Conservation (phyloP, 73 alveolate genomes). For the Effrenium voratum region DNA sequence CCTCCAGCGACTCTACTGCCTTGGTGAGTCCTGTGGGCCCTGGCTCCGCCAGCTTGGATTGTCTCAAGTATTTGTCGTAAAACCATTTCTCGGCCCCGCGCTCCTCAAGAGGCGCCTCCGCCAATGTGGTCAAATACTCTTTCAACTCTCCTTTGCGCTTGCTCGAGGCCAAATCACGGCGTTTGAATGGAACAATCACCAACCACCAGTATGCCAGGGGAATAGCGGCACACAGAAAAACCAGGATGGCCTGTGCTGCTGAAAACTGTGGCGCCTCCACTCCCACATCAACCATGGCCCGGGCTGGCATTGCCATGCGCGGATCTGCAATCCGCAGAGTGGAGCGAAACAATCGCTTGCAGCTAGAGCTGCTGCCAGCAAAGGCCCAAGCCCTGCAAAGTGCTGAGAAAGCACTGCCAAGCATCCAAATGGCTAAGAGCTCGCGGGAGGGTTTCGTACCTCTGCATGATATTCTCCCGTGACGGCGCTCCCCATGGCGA, state of each 20-base stretch:
- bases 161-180: constrained; percentile 66
- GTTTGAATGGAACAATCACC: constrained; percentile 69
- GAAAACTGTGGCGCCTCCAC: background rate
- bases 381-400: background rate
- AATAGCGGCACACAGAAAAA: constrained; percentile 9
- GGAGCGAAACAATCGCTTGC: background rate
- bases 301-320: constrained; percentile 58
- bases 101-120: constrained; percentile 34
- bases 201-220: constrained; percentile 80
- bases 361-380: background rate
- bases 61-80: constrained; percentile 70
- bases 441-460: no score
- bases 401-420: no score
- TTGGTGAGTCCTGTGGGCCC: constrained; percentile 26
- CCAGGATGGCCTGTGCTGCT: background rate
- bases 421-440: no score
- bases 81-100: constrained; percentile 71
- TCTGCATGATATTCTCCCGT: no score
- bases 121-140: constrained; percentile 32
- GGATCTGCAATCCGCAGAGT: background rate
- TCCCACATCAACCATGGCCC: constrained; percentile 12
- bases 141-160: constrained; percentile 56
- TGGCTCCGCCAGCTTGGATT: constrained; percentile 11
- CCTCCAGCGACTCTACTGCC: constrained; percentile 39
- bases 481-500: no score